Conservation (phyloP, 176 grass and related monocot genomes). For the Calamus simplicifolius region DNA sequence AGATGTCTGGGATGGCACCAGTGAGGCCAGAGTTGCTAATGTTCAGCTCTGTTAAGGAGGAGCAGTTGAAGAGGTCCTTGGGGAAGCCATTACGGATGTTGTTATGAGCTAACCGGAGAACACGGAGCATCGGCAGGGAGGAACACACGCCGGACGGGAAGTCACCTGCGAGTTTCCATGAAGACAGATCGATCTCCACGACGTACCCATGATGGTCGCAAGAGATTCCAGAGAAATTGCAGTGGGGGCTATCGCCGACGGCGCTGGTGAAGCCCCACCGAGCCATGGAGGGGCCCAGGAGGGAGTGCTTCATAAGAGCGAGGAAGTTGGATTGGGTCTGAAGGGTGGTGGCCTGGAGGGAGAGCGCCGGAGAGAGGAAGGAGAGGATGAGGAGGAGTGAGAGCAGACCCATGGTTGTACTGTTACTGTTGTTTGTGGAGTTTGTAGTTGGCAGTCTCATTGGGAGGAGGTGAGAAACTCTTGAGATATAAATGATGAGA, state of each 20-base stretch:
- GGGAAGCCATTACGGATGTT: conserved; percentile 66
- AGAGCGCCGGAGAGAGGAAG: conserved; percentile 6
- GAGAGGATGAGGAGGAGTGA: neutral
- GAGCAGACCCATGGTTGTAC: neutral
- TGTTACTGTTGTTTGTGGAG: conserved; percentile 4
- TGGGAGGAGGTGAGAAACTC: neutral
- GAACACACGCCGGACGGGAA: conserved; percentile 49
- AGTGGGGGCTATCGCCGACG: conserved; percentile 19
- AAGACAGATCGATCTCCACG: conserved; percentile 53
- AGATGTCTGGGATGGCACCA: conserved; percentile 56
- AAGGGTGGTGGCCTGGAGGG: neutral
- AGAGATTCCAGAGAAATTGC: conserved; percentile 37
- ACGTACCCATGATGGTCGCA: conserved; percentile 34
- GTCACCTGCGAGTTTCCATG: conserved; percentile 51
- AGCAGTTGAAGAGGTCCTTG: conserved; percentile 38
- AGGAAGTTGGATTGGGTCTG: conserved; percentile 43
- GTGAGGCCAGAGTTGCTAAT: conserved; percentile 47
- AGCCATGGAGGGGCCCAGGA: conserved; percentile 53
- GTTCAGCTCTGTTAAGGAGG: conserved; percentile 62
- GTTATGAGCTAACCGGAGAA: conserved; percentile 42
- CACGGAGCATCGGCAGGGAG: conserved; percentile 47
- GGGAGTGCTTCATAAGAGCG: conserved; percentile 49
- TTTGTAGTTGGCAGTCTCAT: conserved; percentile 8
- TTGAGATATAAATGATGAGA: conserved; percentile 1
- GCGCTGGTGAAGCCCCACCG: conserved; percentile 47